Conservation (phyloP, 768 basidiomycete genomes). For the Phlegmacium glaucopus region DNA sequence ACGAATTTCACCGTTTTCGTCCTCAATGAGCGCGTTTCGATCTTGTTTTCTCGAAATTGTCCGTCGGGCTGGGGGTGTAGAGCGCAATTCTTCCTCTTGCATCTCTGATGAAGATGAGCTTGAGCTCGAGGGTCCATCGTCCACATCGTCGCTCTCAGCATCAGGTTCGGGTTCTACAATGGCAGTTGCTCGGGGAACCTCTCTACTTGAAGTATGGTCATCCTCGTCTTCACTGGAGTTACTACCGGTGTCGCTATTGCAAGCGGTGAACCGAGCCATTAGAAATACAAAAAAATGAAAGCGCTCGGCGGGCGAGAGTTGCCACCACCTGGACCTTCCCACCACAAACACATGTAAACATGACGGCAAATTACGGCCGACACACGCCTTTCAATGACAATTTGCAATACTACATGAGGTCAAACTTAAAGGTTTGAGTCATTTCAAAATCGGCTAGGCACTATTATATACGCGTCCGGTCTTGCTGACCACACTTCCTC, state of each 20-base stretch:
- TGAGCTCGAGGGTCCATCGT: slow-evolving; percentile 31
- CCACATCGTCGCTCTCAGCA: slow-evolving; percentile 22
- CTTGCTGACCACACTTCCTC: no score
- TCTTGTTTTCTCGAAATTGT: slow-evolving; percentile 18
- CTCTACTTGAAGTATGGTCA: slow-evolving; percentile 13
- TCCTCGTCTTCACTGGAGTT: slow-evolving; percentile 37
- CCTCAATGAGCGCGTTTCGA: slow-evolving; percentile 49
- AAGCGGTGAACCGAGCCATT: slow-evolving; percentile 72
- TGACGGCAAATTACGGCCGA: no score
- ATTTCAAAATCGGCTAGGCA: no score
- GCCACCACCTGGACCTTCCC: background rate
- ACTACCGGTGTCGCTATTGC: slow-evolving; percentile 58
- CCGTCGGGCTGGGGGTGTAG: slow-evolving; percentile 20
- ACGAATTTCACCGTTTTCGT: slow-evolving; percentile 49
- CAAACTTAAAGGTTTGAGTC: no score
- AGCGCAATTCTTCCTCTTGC: slow-evolving; percentile 46
- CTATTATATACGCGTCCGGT: no score
- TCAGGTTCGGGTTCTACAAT: background rate
- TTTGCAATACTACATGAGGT: no score
- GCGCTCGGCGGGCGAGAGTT: background rate
- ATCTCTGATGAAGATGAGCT: slow-evolving; percentile 42
- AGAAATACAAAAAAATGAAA: background rate
- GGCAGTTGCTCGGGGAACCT: background rate
- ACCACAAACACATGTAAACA: no score
- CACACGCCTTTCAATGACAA: no score